Evolutionary conservation across 257 asterid species (phyloP).

Genomic region (Fraxinus excelsior): DNA sequence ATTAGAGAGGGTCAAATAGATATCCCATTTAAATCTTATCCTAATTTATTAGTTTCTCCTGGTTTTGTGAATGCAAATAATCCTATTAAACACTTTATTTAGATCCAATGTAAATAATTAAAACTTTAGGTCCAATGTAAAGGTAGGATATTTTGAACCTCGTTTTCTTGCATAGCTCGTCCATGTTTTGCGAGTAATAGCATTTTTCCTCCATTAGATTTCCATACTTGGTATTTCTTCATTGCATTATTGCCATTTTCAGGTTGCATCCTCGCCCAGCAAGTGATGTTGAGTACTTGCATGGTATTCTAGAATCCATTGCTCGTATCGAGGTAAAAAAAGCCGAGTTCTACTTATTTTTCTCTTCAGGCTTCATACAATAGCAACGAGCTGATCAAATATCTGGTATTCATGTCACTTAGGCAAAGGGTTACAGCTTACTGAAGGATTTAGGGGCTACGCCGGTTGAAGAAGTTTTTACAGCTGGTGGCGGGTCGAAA

Average conservation of each 20-base stretch:
- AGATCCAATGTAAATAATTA: too few relatives aligned
- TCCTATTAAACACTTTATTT: not conserved
- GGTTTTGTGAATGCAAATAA: not conserved
- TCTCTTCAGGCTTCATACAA: not conserved
- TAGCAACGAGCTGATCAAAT: not conserved
- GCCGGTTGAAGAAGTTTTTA: slow-evolving; percentile 81
- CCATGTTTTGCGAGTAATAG: not conserved
- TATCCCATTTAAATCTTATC: too few relatives aligned
- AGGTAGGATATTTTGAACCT: not conserved
- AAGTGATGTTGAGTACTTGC: slow-evolving; percentile 72
- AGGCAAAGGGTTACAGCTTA: slow-evolving; percentile 83
- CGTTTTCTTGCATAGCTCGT: not conserved
- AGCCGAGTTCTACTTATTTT: not conserved
- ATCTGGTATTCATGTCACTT: slow-evolving; percentile 12
- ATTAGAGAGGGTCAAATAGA: too few relatives aligned
- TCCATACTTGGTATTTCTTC: not conserved
- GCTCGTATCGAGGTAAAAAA: slow-evolving; percentile 83
- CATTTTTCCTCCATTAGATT: not conserved
- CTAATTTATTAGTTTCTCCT: too few relatives aligned
- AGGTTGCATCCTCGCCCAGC: slow-evolving; percentile 89
- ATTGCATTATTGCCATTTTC: slow-evolving; percentile 21
- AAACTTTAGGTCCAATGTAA: not conserved
- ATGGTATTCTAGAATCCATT: slow-evolving; percentile 87
- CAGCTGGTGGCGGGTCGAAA: slow-evolving; percentile 90
- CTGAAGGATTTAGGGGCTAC: slow-evolving; percentile 85